phyloP scores from a whole-genome alignment of 371 early-diverging fungal species.

The Parasitella parasitica region DNA sequence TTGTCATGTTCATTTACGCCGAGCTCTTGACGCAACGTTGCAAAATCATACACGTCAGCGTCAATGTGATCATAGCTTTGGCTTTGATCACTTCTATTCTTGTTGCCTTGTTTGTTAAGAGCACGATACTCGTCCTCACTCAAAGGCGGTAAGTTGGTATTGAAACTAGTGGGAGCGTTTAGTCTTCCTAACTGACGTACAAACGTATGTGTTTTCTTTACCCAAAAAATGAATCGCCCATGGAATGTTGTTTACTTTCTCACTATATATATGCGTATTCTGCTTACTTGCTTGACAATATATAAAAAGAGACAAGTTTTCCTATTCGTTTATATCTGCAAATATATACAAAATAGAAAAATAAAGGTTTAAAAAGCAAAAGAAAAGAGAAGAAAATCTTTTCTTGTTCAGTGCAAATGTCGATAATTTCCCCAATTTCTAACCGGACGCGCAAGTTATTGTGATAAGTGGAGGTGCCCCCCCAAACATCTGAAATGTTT shows the following conservation, averaged over 20 bases:
- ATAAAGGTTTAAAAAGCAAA: background rate
- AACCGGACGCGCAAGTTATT: background rate
- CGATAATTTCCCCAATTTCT: background rate
- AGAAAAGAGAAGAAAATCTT: too few species aligned
- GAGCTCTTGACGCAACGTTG: slow-evolving; percentile 35
- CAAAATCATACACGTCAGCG: slow-evolving; percentile 49
- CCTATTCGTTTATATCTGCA: background rate
- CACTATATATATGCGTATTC: background rate
- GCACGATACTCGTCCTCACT: slow-evolving; percentile 44
- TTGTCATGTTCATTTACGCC: slow-evolving; percentile 24
- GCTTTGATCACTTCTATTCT: background rate
- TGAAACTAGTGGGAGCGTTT: slow-evolving; percentile 38
- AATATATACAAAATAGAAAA: background rate
- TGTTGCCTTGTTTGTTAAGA: slow-evolving; percentile 28
- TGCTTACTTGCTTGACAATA: background rate
- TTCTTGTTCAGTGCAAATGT: background rate
- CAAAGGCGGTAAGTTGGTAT: slow-evolving; percentile 61
- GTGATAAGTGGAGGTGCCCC: too few species aligned
- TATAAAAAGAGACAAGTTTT: background rate
- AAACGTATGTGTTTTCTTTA: slow-evolving; percentile 6
- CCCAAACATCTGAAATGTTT: too few species aligned
- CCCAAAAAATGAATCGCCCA: slow-evolving; percentile 57
- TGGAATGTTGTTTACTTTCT: slow-evolving; percentile 10
- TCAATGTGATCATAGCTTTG: slow-evolving; percentile 16
- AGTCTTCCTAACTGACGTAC: background rate